These are phyloP conservation scores for Sistotremastrum niveocremeum DNA, from an alignment of 768 basidiomycete species.

Conservation along the genomic window DNA sequence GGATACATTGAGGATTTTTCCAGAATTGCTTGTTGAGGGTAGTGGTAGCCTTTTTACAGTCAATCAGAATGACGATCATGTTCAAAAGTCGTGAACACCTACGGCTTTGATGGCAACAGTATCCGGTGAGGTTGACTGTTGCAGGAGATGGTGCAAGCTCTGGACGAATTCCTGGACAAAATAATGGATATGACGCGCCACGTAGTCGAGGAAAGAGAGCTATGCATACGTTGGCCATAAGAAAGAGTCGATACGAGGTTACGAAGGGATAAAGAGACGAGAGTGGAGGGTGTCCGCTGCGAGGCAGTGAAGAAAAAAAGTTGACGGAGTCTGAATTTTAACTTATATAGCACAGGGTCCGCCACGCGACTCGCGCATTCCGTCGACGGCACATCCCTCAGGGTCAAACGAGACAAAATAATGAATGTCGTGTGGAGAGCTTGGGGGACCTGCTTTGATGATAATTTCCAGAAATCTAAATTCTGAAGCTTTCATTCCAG, in stretches of 20 bases:
- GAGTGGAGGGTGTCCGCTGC: conserved; percentile 1
- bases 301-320: conserved; percentile 3
- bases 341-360: no score
- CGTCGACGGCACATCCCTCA: no score
- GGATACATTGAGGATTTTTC: conserved; percentile 81
- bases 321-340: conserved; percentile 4
- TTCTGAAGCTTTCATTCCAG: no score
- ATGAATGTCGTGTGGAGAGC: no score
- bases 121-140: conserved; percentile 79
- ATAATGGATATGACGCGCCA: not conserved
- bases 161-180: conserved; percentile 41
- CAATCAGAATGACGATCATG: conserved; percentile 7
- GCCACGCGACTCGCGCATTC: no score
- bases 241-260: no score
- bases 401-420: no score
- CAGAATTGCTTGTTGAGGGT: conserved; percentile 87
- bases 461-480: no score
- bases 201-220: not conserved
- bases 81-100: conserved; percentile 23
- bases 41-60: conserved; percentile 60
- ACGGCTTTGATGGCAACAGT: conserved; percentile 83
- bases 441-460: no score
- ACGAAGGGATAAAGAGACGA: conserved; percentile 2
- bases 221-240: not conserved
- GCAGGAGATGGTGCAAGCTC: conserved; percentile 70